These are phyloP conservation scores for Solanum paucissectum DNA, from an alignment of 257 asterid genomes.

Conservation along the genomic window DNA sequence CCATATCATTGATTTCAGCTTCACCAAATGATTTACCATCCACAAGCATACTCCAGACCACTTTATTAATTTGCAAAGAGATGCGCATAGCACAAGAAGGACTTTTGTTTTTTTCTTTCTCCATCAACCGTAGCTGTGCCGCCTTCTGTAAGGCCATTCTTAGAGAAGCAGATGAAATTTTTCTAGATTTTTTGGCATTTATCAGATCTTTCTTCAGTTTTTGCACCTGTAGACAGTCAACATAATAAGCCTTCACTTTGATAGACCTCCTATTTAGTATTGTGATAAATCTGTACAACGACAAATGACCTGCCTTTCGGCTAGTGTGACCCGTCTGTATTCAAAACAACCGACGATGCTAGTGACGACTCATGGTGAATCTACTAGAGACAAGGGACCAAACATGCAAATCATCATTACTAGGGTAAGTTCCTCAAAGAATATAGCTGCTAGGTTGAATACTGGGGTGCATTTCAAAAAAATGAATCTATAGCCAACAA, in stretches of 20 bases:
- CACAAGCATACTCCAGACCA: constrained; percentile 94
- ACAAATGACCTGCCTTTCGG: background rate
- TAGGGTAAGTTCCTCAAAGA: background rate
- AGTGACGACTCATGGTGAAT: background rate
- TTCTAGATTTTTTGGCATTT: constrained; percentile 68
- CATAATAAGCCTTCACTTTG: background rate
- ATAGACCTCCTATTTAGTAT: background rate
- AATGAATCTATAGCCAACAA: background rate
- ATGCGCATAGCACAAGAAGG: constrained; percentile 99
- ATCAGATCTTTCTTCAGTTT: constrained; percentile 73
- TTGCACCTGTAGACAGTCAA: constrained; percentile 44
- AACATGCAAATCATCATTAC: background rate
- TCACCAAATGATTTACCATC: constrained; percentile 99
- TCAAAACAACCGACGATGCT: background rate
- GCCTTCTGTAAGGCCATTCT: constrained; percentile 95
- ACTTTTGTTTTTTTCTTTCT: constrained; percentile 91
- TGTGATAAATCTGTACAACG: background rate
- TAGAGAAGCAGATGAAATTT: constrained; percentile 81
- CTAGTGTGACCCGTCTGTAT: background rate
- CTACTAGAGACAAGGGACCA: background rate
- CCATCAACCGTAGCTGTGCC: constrained; percentile 85
- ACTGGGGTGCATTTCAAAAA: background rate
- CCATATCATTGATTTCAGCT: constrained; percentile 98
- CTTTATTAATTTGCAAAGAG: constrained; percentile 80
- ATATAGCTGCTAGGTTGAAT: background rate